Evolutionary conservation across 805 yeast species (phyloP), one percentile per base, ranked within the genome.

Genomic region (Candida vartiovaarae): DNA sequence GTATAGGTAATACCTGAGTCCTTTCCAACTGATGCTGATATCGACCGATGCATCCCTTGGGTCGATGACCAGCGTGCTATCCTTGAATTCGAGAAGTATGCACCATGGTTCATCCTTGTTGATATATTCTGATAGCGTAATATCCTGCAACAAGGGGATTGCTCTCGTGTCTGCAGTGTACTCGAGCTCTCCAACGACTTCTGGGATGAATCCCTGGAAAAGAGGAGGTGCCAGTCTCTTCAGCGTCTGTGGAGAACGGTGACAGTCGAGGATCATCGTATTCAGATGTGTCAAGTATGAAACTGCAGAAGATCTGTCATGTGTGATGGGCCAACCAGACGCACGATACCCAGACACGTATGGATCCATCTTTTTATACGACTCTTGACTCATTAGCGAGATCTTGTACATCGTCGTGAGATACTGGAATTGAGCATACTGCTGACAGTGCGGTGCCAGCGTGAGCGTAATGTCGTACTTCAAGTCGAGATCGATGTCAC

Each of bases 41-140:
- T 44, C 45, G 7, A 56, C 34, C 23, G 39, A 39, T 0, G 61
- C 55, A 4, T 43, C 41, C 4, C 30, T 25, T 3, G 56, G 59
- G 34, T 55, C 51, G 3, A 53, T 42, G 8, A 55, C 41, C 1
- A 55, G 33, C 26, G 45, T 33, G 6, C 32, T 46, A 11, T 36
- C 49, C 47, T 55, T 55, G 43, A 57, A 56, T 32, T 57, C 60
- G 11, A 57, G 24, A 2, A 53, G 31, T 5, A 57, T 46, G 30
- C 47, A 47, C 46, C 54, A 51, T 9, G 45, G 43, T 24, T 44
- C 41, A 9, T 39, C 39, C 6, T 36, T 46, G 6, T 9, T 5
- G 6, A 53, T 6, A 26, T 51, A 52, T 9, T 47, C 42, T 1
- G 43, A 29, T 8, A 54, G 40, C 20, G 35, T 49, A 1, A 54